Evolutionary conservation across 2,329 filamentous ascomycete species (phyloP).

Genomic region (Colletotrichum costaricense): DNA sequence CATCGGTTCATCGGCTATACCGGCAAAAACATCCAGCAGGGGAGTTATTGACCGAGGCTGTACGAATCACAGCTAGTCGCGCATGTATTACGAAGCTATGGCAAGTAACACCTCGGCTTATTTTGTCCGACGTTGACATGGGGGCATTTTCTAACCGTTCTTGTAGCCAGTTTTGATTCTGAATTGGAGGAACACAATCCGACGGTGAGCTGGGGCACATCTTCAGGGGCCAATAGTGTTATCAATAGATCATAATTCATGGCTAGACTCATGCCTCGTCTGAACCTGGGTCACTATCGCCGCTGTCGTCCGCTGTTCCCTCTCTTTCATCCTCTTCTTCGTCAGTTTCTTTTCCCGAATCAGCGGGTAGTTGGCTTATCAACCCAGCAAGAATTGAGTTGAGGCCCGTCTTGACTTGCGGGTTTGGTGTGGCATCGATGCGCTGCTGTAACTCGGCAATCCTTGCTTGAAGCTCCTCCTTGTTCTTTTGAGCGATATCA

Average conservation of each 20-base stretch:
- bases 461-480: slow-evolving; percentile 41
- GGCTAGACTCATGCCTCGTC: neutral
- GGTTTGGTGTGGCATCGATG: slow-evolving; percentile 38
- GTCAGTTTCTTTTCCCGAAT: neutral
- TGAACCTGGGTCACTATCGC: neutral
- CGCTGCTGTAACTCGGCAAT: slow-evolving; percentile 43
- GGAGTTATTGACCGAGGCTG: too few relatives aligned
- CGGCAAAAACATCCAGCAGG: too few relatives aligned
- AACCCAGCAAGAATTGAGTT: slow-evolving; percentile 41
- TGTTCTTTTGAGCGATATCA: slow-evolving; percentile 17
- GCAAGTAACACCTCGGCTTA: too few relatives aligned
- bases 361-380: slow-evolving; percentile 38
- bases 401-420: slow-evolving; percentile 44
- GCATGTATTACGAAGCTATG: too few relatives aligned
- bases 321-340: neutral
- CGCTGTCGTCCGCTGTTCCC: neutral
- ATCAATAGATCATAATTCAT: neutral
- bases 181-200: too few relatives aligned
- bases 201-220: too few relatives aligned
- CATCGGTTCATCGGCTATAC: too few relatives aligned
- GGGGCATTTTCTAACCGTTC: too few relatives aligned
- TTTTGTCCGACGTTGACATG: too few relatives aligned
- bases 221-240: neutral
- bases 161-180: too few relatives aligned
- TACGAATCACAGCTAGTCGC: too few relatives aligned